These are phyloP conservation scores for Ophiostoma tasmaniense DNA, from an alignment of 2,329 filamentous ascomycete species.

Conservation along the genomic window DNA sequence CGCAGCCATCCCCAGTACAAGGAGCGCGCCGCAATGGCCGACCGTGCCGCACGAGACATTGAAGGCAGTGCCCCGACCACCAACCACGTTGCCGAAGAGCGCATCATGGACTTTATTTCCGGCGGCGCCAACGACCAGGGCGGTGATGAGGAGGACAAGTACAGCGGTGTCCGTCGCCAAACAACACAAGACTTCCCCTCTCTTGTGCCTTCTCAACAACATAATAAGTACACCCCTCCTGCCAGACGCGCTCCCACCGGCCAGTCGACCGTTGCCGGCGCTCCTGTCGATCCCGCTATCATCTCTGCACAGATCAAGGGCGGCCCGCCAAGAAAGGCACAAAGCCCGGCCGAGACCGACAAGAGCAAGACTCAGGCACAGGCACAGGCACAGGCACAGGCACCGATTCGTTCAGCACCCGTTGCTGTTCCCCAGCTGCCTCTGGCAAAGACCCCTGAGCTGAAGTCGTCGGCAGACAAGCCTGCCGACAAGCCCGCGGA, in stretches of 20 bases:
- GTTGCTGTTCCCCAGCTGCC: slow-evolving; percentile 20
- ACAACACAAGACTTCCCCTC: slow-evolving; percentile 57
- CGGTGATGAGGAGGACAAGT: slow-evolving; percentile 90
- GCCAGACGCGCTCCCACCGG: slow-evolving; percentile 72
- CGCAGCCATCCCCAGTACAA: slow-evolving; percentile 74
- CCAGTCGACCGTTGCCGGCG: slow-evolving; percentile 64
- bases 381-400: slow-evolving; percentile 17
- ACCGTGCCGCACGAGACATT: slow-evolving; percentile 81
- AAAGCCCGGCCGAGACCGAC: slow-evolving; percentile 33
- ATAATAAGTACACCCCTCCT: slow-evolving; percentile 80
- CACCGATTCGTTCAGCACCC: slow-evolving; percentile 22
- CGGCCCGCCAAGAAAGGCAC: slow-evolving; percentile 28
- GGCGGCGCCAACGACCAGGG: slow-evolving; percentile 51
- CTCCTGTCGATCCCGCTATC: slow-evolving; percentile 78
- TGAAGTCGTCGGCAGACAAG: slow-evolving; percentile 21
- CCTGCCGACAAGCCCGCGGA: not conserved
- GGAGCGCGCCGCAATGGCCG: slow-evolving; percentile 67
- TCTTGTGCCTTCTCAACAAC: slow-evolving; percentile 42
- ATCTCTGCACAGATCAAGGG: slow-evolving; percentile 72
- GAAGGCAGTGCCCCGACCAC: slow-evolving; percentile 67
- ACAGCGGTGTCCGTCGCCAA: slow-evolving; percentile 75
- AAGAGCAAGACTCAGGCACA: slow-evolving; percentile 26
- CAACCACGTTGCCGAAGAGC: slow-evolving; percentile 82
- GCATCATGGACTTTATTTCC: slow-evolving; percentile 56
- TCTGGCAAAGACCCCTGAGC: slow-evolving; percentile 29